phyloP scores from a whole-genome alignment of 2,329 filamentous ascomycete genomes.

The Aspergillus vadensis region DNA sequence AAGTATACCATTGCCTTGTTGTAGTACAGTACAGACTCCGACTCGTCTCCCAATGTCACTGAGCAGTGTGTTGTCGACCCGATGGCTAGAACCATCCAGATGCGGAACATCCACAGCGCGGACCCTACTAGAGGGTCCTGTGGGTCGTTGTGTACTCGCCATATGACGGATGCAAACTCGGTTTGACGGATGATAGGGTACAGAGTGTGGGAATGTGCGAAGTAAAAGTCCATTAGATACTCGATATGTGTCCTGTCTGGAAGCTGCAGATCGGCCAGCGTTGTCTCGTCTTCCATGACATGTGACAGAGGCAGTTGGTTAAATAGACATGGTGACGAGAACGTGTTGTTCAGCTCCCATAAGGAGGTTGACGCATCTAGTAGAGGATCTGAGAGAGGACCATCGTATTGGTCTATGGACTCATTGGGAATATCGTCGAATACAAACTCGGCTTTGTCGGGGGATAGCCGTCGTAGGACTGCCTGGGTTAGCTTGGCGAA shows the following conservation, averaged over 20 bases:
- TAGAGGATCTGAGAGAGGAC: background rate
- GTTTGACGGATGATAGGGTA: constrained; percentile 47
- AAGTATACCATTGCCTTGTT: constrained; percentile 49
- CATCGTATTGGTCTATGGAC: constrained; percentile 2
- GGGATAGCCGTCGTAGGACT: constrained; percentile 45
- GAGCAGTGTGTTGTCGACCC: constrained; percentile 50
- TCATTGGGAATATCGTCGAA: constrained; percentile 30
- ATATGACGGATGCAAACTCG: constrained; percentile 40
- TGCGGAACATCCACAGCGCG: constrained; percentile 41
- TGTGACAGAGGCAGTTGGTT: background rate
- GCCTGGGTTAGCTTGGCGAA: constrained; percentile 50
- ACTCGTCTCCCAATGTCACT: constrained; percentile 47
- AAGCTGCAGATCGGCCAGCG: constrained; percentile 11
- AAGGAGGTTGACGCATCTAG: background rate
- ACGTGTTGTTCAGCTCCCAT: background rate
- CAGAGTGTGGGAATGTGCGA: constrained; percentile 51
- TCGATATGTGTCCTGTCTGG: constrained; percentile 30
- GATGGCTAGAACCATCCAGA: constrained; percentile 56
- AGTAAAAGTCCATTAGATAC: constrained; percentile 48
- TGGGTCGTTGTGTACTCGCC: constrained; percentile 33
- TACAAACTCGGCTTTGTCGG: constrained; percentile 48
- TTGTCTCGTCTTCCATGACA: constrained; percentile 9
- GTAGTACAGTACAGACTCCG: constrained; percentile 47
- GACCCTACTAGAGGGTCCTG: constrained; percentile 33
- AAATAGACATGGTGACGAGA: background rate